A percentile compares a stretch with the other conserved stretches of the same genome.
phyloP scores from a whole-genome alignment of 2,329 filamentous ascomycete genomes.

The Penicillium sp. region DNA sequence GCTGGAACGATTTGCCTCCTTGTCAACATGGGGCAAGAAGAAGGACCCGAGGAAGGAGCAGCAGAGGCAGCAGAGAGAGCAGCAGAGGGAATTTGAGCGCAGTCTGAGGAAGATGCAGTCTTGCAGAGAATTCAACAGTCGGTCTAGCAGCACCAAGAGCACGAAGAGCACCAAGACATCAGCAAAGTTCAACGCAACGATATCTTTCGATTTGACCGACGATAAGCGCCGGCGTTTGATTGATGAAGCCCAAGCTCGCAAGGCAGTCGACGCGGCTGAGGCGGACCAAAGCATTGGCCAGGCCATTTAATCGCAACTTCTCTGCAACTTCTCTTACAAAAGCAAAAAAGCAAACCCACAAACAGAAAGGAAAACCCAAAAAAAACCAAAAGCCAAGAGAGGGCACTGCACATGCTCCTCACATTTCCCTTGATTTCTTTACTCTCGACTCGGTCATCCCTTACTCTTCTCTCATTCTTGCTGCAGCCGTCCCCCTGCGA shows the following conservation, averaged over 20 bases:
- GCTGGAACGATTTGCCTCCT: slow-evolving; percentile 57
- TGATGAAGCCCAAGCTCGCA: slow-evolving; percentile 48
- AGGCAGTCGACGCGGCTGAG: slow-evolving; percentile 27
- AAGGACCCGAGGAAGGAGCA: slow-evolving; percentile 17
- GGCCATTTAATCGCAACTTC: neutral
- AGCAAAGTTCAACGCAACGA: slow-evolving; percentile 29
- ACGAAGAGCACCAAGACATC: slow-evolving; percentile 24
- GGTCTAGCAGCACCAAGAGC: slow-evolving; percentile 37
- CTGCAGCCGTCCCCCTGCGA: slow-evolving; percentile 9
- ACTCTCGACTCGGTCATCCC: neutral
- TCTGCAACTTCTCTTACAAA: neutral
- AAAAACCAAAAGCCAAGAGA: neutral
- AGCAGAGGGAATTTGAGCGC: slow-evolving; percentile 9
- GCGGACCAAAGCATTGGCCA: neutral
- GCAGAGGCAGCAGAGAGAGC: neutral
- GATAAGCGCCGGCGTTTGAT: slow-evolving; percentile 50
- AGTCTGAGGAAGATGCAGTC: slow-evolving; percentile 51
- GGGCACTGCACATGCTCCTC: neutral
- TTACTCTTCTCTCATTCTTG: neutral
- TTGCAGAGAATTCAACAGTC: slow-evolving; percentile 34
- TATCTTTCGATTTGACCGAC: slow-evolving; percentile 50
- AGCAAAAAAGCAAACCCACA: neutral
- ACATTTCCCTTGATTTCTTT: neutral
- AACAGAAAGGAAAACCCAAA: neutral
- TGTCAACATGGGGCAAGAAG: slow-evolving; percentile 17